Conservation (phyloP, 768 basidiomycete species). For the Russula griseocarnosa region DNA sequence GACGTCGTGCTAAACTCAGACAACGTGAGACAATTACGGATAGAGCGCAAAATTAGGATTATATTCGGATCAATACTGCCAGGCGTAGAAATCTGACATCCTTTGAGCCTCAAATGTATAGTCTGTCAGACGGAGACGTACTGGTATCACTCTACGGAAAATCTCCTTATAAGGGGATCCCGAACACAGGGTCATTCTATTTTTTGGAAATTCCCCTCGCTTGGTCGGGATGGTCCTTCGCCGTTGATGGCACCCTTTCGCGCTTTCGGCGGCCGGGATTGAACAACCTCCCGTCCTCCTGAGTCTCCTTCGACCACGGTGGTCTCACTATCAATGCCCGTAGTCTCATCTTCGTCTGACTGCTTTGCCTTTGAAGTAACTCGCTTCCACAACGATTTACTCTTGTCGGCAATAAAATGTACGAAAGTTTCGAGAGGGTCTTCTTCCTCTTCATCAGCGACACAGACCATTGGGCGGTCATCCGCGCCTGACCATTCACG, state of each 20-base stretch:
- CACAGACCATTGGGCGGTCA: neutral
- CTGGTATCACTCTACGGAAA: neutral
- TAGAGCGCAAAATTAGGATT: neutral
- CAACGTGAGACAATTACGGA: neutral
- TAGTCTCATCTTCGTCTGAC: neutral
- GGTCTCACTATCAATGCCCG: neutral
- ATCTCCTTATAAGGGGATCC: neutral
- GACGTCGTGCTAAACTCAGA: constrained; percentile 5
- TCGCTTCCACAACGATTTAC: constrained; percentile 25
- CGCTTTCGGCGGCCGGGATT: neutral
- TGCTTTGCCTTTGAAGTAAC: constrained; percentile 18
- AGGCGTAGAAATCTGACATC: neutral
- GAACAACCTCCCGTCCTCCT: no score
- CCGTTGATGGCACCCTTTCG: neutral
- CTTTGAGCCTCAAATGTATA: constrained; percentile 1
- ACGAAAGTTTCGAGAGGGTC: constrained; percentile 26
- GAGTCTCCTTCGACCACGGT: neutral
- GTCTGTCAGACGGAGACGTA: constrained; percentile 3
- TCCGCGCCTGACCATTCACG: constrained; percentile 16
- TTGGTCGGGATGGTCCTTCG: neutral
- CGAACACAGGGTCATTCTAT: neutral
- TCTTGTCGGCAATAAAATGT: constrained; percentile 21
- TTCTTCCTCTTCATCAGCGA: constrained; percentile 11
- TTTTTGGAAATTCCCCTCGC: neutral
- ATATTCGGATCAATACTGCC: neutral